These are phyloP conservation scores for Bauhinia variegata DNA, from an alignment of 306 rosid species.

Conservation along the genomic window DNA sequence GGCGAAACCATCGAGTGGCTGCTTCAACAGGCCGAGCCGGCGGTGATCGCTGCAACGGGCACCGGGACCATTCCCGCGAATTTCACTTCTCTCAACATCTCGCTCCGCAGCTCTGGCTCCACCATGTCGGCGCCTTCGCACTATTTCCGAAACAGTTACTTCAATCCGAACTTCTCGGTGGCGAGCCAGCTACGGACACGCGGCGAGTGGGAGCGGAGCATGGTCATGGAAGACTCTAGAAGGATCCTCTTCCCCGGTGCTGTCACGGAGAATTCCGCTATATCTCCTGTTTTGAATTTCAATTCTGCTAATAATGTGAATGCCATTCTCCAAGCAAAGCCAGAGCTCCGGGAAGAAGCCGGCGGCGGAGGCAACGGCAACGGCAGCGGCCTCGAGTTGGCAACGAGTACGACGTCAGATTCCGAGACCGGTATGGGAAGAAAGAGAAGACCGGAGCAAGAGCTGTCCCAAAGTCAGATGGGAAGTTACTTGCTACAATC, in stretches of 20 bases:
- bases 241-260: slow-evolving; percentile 45
- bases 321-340: slow-evolving; percentile 57
- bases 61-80: slow-evolving; percentile 95
- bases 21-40: slow-evolving; percentile 88
- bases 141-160: slow-evolving; percentile 58
- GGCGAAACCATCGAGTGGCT: slow-evolving; percentile 98
- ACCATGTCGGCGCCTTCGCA: slow-evolving; percentile 86
- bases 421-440: slow-evolving; percentile 47
- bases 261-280: slow-evolving; percentile 45
- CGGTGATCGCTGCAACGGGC: slow-evolving; percentile 93
- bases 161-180: slow-evolving; percentile 48
- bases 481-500: slow-evolving; percentile 79
- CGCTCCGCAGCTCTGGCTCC: slow-evolving; percentile 94
- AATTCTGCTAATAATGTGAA: slow-evolving; percentile 45
- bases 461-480: slow-evolving; percentile 52
- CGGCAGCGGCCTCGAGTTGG: slow-evolving; percentile 31
- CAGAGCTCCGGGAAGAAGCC: slow-evolving; percentile 50
- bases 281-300: slow-evolving; percentile 79
- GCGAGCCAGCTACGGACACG: slow-evolving; percentile 45
- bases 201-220: slow-evolving; percentile 56
- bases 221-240: slow-evolving; percentile 51
- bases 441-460: slow-evolving; percentile 75
- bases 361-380: slow-evolving; percentile 6
- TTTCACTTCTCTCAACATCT: slow-evolving; percentile 87
- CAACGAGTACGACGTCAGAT: slow-evolving; percentile 26